Conservation (phyloP, 805 yeast species). For the Pichia thaimueangensis region DNA sequence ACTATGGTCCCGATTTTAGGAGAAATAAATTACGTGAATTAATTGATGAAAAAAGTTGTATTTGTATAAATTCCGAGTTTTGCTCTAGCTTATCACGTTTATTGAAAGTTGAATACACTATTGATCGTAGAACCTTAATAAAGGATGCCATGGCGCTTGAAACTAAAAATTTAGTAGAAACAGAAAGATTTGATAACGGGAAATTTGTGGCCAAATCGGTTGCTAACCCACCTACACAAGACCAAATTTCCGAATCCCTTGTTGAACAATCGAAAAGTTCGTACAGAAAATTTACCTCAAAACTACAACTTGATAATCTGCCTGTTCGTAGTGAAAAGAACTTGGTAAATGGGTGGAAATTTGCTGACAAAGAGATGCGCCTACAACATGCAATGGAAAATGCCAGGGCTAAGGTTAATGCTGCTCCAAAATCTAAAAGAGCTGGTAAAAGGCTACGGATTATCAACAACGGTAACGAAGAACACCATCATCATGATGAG, state of each 20-base stretch:
- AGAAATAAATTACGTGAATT: constrained; percentile 31
- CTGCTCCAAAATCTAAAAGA: neutral
- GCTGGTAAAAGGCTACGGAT: neutral
- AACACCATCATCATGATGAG: neutral
- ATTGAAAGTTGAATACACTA: constrained; percentile 32
- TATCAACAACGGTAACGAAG: constrained; percentile 1
- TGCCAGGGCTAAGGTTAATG: neutral
- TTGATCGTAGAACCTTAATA: constrained; percentile 50
- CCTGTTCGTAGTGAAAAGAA: constrained; percentile 6
- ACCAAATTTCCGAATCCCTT: constrained; percentile 7
- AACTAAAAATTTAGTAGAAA: constrained; percentile 22
- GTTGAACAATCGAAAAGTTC: neutral
- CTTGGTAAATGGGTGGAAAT: constrained; percentile 11
- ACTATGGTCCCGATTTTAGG: constrained; percentile 25
- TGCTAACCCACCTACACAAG: constrained; percentile 16
- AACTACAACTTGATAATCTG: constrained; percentile 9
- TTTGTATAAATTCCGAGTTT: constrained; percentile 37
- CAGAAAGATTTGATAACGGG: constrained; percentile 9
- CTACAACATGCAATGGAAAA: constrained; percentile 9
- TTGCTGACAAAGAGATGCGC: constrained; percentile 11
- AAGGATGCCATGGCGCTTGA: constrained; percentile 37
- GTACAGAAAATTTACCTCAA: constrained; percentile 10
- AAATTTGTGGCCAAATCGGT: constrained; percentile 14
- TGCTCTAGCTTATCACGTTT: constrained; percentile 35
- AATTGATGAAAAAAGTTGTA: constrained; percentile 39